A percentile compares a stretch with the other conserved stretches of the same genome.
Conservation (phyloP, 2,329 filamentous ascomycete species). For the Curvularia verruculosa region DNA sequence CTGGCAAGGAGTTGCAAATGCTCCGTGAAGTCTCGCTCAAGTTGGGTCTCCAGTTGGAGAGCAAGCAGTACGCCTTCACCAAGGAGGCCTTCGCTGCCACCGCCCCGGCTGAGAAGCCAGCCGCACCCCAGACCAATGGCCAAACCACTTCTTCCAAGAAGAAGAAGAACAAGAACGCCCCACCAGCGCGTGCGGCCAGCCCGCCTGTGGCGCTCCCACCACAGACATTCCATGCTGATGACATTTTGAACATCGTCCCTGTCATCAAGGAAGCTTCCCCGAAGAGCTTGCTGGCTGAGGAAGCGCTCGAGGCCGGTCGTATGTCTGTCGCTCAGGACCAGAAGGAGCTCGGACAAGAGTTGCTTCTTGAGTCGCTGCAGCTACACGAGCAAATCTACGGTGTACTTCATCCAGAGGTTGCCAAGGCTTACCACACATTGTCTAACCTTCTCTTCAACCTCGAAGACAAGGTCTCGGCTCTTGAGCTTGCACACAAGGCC, state of each 20-base stretch:
- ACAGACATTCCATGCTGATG: constrained; percentile 78
- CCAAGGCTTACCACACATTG: constrained; percentile 89
- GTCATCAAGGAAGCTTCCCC: constrained; percentile 93
- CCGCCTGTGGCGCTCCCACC: constrained; percentile 54
- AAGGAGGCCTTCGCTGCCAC: constrained; percentile 39
- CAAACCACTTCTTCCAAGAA: constrained; percentile 51
- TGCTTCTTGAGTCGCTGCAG: constrained; percentile 93
- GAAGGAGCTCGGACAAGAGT: constrained; percentile 92
- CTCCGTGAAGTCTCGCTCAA: constrained; percentile 89
- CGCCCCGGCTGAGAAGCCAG: constrained; percentile 22
- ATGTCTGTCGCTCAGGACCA: constrained; percentile 96
- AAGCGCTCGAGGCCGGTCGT: constrained; percentile 92
- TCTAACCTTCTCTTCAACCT: constrained; percentile 97
- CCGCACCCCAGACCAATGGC: constrained; percentile 48
- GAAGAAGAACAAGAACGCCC: constrained; percentile 61
- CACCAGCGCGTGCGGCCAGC: constrained; percentile 54
- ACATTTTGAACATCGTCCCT: constrained; percentile 91
- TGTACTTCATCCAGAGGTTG: constrained; percentile 94
- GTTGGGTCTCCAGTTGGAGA: constrained; percentile 84
- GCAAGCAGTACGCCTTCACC: constrained; percentile 76
- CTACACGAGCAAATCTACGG: constrained; percentile 99
- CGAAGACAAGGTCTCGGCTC: constrained; percentile 95
- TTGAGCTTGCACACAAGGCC: constrained; percentile 94
- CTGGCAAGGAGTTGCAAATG: constrained; percentile 77
- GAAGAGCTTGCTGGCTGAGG: constrained; percentile 88